Evolutionary conservation across 768 basidiomycete species (phyloP), one percentile per base, ranked within the genome.

Genomic region (Nevesoporus exiguus): DNA sequence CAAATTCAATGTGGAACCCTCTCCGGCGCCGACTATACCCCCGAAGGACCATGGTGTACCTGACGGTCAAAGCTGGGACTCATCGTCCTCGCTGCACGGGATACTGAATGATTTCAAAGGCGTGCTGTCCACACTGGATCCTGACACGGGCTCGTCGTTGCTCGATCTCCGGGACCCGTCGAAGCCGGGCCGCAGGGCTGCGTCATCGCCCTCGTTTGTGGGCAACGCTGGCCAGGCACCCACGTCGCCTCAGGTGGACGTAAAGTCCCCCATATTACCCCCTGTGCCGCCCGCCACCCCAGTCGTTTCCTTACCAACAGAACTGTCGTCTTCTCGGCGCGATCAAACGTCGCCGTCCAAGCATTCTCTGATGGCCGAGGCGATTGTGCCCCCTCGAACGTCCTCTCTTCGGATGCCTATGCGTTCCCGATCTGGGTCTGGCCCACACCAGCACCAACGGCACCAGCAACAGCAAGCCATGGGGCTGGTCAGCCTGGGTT

Each of bases 71-170:
- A 71, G 69, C 24, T 80, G 77, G 78, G 77, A 76, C 1, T 70
- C 68, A 45, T 71, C 74, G 17, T 52, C 69, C 51, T 73, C 80
- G 5, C 69, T 88, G 33, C 77, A 75, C 64, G 85, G 84, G 37
- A 80, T 91, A 57, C 73, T 91, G 46, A 80, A 78, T 59, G 84
- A 90, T 55, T 86, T 93, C 71, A 80, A 82, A 70, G 88, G 85
- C 52, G 81, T 86, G 69, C 75, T 90, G 52, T 80, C 80, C 57
- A 80, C 84, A 55, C 71, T 90, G 56, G 88, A 86, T 58, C 78
- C 84, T 44, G 73, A 77, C 33, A 74, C 77, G 43, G 70, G 71
- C 37, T 67, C 79, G 27, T 69, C 80, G 43, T 67, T 76, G 22
- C 73, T 91, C 52, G 85, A 84, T 66, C 79, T 91, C 42, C 77